phyloP scores from a whole-genome alignment of 1,284 basidiomycete genomes.

The Boletus putidus region DNA sequence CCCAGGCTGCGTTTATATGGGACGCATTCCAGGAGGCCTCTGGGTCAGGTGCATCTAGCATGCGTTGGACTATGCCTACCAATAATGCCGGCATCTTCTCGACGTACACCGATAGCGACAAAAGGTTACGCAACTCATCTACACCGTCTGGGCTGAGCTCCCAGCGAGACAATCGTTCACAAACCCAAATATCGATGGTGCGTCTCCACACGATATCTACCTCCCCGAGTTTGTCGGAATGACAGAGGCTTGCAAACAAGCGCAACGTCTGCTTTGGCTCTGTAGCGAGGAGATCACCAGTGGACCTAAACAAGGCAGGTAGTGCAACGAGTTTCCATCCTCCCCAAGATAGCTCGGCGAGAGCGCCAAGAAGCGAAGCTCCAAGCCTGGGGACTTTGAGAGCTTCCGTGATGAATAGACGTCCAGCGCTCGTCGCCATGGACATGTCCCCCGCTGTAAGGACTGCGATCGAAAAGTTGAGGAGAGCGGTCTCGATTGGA shows the following conservation, averaged over 20 bases:
- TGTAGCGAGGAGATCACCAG: slow-evolving; percentile 46
- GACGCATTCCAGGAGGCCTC: slow-evolving; percentile 38
- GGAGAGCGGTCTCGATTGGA: slow-evolving; percentile 43
- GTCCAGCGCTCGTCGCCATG: slow-evolving; percentile 61
- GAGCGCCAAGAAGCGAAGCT: slow-evolving; percentile 54
- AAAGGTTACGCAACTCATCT: slow-evolving; percentile 49
- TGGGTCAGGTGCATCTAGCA: slow-evolving; percentile 42
- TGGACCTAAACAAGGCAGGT: slow-evolving; percentile 55
- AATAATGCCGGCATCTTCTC: slow-evolving; percentile 48
- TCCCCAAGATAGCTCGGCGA: slow-evolving; percentile 66
- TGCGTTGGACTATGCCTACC: slow-evolving; percentile 49
- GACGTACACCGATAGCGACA: slow-evolving; percentile 53
- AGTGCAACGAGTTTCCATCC: slow-evolving; percentile 70
- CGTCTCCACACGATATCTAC: slow-evolving; percentile 59
- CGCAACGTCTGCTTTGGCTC: slow-evolving; percentile 46
- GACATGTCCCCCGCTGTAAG: slow-evolving; percentile 64
- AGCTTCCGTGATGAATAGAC: slow-evolving; percentile 55
- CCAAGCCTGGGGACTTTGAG: slow-evolving; percentile 47
- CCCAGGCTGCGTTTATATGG: slow-evolving; percentile 51
- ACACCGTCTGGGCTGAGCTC: slow-evolving; percentile 37
- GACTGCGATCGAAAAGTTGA: slow-evolving; percentile 52
- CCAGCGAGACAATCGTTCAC: slow-evolving; percentile 31
- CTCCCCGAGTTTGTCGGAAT: slow-evolving; percentile 50
- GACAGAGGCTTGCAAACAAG: slow-evolving; percentile 52
- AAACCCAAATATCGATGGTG: slow-evolving; percentile 50